These are phyloP conservation scores for Penicillium rolfsii DNA, from an alignment of 2,329 filamentous ascomycete genomes.

Conservation along the genomic window DNA sequence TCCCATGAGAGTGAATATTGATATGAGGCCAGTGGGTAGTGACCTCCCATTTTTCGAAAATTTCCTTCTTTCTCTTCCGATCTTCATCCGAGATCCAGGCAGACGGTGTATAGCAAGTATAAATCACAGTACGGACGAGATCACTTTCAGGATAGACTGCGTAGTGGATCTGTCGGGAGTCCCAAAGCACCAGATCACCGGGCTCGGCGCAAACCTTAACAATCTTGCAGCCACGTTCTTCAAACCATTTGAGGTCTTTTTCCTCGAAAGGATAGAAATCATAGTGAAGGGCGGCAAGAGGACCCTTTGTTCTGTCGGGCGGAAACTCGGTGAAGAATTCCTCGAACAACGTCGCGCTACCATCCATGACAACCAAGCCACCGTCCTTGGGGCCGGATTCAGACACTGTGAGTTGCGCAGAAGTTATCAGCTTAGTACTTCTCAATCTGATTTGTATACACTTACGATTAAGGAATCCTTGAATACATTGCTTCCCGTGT, in stretches of 20 bases:
- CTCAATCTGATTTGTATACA: background rate
- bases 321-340: background rate
- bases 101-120: background rate
- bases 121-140: background rate
- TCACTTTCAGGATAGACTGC: background rate
- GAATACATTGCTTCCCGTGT: background rate
- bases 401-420: background rate
- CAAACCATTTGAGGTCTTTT: background rate
- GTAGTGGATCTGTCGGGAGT: background rate
- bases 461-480: background rate
- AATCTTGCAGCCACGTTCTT: background rate
- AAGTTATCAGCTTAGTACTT: background rate
- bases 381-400: background rate
- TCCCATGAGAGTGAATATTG: background rate
- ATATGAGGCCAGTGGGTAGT: background rate
- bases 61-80: background rate
- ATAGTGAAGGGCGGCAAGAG: background rate
- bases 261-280: background rate
- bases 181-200: background rate
- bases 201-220: background rate
- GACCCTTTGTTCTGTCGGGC: background rate
- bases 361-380: background rate
- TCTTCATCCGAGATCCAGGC: background rate
- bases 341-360: background rate
- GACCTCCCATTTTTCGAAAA: background rate